phyloP scores from a whole-genome alignment of 345 rosid species.

The Hypericum perforatum region DNA sequence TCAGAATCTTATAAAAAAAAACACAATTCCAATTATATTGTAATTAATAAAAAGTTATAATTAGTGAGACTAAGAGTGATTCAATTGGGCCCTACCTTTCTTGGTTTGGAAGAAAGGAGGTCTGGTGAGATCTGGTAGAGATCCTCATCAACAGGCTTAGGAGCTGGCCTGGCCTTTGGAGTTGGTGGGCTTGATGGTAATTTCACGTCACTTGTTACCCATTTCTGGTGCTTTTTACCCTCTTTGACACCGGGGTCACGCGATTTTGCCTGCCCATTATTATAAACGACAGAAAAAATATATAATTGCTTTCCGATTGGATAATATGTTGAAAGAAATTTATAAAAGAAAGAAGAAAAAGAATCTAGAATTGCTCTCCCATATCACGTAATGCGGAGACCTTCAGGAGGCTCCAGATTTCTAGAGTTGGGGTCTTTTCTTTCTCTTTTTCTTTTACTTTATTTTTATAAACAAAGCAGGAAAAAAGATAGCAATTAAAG shows the following conservation, averaged over 20 bases:
- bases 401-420: too few relatives aligned
- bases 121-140: constrained; percentile 33
- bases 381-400: too few relatives aligned
- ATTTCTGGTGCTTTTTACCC: constrained; percentile 20
- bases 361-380: too few relatives aligned
- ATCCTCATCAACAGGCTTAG: constrained; percentile 16
- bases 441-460: not conserved
- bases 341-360: too few relatives aligned
- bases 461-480: too few relatives aligned
- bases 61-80: not conserved
- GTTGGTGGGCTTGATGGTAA: constrained; percentile 16
- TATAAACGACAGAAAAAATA: too few relatives aligned
- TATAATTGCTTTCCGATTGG: too few relatives aligned
- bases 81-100: constrained; percentile 29
- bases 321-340: too few relatives aligned
- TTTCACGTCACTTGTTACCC: constrained; percentile 22
- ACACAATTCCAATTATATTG: not conserved
- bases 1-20: not conserved
- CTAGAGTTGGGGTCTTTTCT: not conserved
- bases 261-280: constrained; percentile 36
- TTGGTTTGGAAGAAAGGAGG: constrained; percentile 48
- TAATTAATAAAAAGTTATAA: not conserved
- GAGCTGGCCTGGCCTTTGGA: constrained; percentile 21
- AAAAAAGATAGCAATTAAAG: too few relatives aligned
- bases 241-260: constrained; percentile 14